phyloP scores from a whole-genome alignment of 352 stramenopile species.

The Pseudoperonospora humuli region DNA sequence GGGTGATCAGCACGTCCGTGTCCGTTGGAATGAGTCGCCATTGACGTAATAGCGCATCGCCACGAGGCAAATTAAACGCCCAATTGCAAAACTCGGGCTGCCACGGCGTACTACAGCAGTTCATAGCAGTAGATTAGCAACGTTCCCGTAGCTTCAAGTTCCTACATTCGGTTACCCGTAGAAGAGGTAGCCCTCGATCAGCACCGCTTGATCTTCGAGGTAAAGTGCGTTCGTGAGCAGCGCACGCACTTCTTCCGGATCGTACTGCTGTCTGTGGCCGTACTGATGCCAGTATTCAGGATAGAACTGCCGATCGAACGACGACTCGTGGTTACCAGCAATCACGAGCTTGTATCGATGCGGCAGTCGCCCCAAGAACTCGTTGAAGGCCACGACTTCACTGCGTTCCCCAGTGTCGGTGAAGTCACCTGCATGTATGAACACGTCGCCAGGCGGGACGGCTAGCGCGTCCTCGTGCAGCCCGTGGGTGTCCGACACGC shows the following conservation, averaged over 20 bases:
- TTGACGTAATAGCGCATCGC: slow-evolving; percentile 28
- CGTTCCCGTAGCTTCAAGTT: not conserved
- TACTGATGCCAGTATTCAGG: slow-evolving; percentile 63
- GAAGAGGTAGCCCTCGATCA: slow-evolving; percentile 68
- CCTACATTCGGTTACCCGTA: slow-evolving; percentile 36
- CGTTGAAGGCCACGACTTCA: slow-evolving; percentile 64
- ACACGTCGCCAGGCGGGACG: slow-evolving; percentile 70
- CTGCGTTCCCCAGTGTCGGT: slow-evolving; percentile 59
- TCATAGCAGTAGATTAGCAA: not conserved
- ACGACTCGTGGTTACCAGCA: slow-evolving; percentile 79
- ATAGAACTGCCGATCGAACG: slow-evolving; percentile 67
- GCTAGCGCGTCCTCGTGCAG: slow-evolving; percentile 59
- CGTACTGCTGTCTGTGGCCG: slow-evolving; percentile 53
- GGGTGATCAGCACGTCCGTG: slow-evolving; percentile 85
- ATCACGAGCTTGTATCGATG: slow-evolving; percentile 77
- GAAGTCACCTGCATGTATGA: slow-evolving; percentile 88
- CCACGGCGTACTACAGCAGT: slow-evolving; percentile 43
- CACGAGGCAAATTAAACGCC: slow-evolving; percentile 67
- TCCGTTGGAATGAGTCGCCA: slow-evolving; percentile 49
- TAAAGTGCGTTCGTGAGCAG: slow-evolving; percentile 73
- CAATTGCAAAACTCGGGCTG: slow-evolving; percentile 82
- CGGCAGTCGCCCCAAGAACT: slow-evolving; percentile 53
- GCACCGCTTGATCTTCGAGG: slow-evolving; percentile 61
- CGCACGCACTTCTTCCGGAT: slow-evolving; percentile 57
- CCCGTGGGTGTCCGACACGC: slow-evolving; percentile 71